Evolutionary conservation across 2,329 filamentous ascomycete species (phyloP), one percentile per base, ranked within the genome.

Genomic region (Stagonosporopsis vannaccii): DNA sequence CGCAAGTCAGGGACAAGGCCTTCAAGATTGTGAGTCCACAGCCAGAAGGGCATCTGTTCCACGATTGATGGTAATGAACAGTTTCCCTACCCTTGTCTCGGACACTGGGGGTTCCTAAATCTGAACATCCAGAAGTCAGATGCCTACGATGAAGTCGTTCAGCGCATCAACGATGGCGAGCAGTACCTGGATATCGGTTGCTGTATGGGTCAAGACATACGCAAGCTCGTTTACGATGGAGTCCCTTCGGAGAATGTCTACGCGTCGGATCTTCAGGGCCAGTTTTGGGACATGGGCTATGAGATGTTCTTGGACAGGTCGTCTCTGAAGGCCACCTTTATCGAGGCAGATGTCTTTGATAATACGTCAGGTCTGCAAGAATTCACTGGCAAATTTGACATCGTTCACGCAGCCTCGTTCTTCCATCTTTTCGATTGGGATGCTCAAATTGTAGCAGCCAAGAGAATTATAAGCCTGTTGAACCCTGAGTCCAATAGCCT

Each of bases 251-350:
- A 70, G 35, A 77, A 78, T 28, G 73, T 76, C 1, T 73, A 71
- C 42, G 80, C 78, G 23, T 68, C 73, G 6, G 80, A 82, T 56
- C 57, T 81, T 25, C 63, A 69, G 41, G 51, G 61, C 8, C 58
- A 65, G 2, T 84, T 88, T 62, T 78, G 86, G 61, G 78, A 85
- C 17, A 74, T 84, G 17, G 85, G 85, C 19, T 86, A 74, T 51
- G 67, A 74, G 12, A 54, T 77, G 28, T 77, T 77, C 53, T 60
- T 64, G 4, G 75, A 77, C 61, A 66, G 66, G 40, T 61, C 73
- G 3, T 77, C 58, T 20, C 68, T 86, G 11, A 78, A 77, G 28
- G 79, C 79, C 1, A 77, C 74, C 1, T 86, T 87, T 62, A 76
- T 87, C 35, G 68, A 79, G 3, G 84, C 82, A 19, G 81, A 86